Evolutionary conservation across 2,329 filamentous ascomycete genomes (phyloP), one percentile per base, ranked within the genome.

Genomic region (Phaeosphaeriaceae sp.): DNA sequence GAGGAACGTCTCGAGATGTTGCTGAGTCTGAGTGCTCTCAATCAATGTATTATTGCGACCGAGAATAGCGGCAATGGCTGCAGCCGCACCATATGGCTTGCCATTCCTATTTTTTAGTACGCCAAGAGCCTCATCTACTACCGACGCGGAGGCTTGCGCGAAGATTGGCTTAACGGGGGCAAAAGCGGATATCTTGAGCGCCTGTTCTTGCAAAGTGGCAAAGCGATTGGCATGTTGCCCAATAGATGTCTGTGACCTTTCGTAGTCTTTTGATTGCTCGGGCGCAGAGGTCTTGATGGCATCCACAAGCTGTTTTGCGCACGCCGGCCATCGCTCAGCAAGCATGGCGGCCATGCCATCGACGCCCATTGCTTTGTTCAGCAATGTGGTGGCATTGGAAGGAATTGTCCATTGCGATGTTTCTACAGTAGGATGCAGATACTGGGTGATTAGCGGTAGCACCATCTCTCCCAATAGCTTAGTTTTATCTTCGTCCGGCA

Each of bases 231-330:
- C 88, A 67, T 90, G 85, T 7, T 88, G 82, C 10, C 86, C 85
- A 24, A 96, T 83, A 42, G 82, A 81, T 51, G 86, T 83, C 72
- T 97, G 92, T 0, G 92, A 96, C 44, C 83, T 83, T 24, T 86
- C 83, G 65, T 91, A 91, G 19, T 92, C 90, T 61, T 89, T 89
- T 0, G 92, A 93, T 55, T 94, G 88, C 71, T 94, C 92, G 0
- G 93, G 92, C 5, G 91, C 84, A 0, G 92, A 96, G 6, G 86
- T 86, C 53, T 88, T 88, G 56, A 97, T 88, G 40, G 85, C 84
- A 31, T 87, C 81, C 24, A 89, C 81, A n/a, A 97, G 78, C 0
- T 82, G 75, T 1, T 85, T 79, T 0, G 86, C 85, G n/a, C 92
- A 76, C 1, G 80, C 80, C 2, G 81, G 75, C 91, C 91, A 95